phyloP scores from a whole-genome alignment of 352 stramenopile genomes.

The Phytophthora lateralis region DNA sequence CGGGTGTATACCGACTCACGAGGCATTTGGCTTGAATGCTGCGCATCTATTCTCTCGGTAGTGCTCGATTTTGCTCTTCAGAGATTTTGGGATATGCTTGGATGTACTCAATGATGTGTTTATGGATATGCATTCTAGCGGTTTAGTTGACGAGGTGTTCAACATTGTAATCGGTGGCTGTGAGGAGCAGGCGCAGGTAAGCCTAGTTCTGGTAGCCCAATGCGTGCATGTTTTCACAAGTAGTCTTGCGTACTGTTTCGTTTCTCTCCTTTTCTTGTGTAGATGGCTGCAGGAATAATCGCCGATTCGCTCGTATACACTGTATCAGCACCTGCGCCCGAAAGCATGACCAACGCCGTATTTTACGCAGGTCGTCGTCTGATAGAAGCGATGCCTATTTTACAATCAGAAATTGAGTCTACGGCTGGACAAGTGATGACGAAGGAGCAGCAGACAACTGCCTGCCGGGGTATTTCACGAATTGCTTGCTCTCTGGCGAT shows the following conservation, averaged over 20 bases:
- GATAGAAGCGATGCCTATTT: conserved; percentile 29
- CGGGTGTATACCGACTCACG: conserved; percentile 52
- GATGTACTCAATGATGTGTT: background rate
- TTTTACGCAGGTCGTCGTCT: conserved; percentile 33
- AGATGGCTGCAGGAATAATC: conserved; percentile 69
- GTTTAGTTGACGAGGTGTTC: conserved; percentile 51
- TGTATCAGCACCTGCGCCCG: conserved; percentile 13
- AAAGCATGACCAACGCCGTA: conserved; percentile 38
- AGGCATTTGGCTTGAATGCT: conserved; percentile 55
- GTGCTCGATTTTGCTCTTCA: background rate
- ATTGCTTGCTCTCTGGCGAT: conserved; percentile 55
- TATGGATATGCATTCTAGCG: conserved; percentile 21
- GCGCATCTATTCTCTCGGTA: conserved; percentile 46
- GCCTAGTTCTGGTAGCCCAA: background rate
- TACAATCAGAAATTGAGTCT: conserved; percentile 16
- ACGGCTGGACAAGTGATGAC: conserved; percentile 6
- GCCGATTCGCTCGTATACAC: conserved; percentile 60
- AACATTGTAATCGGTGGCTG: conserved; percentile 31
- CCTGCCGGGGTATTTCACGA: conserved; percentile 45
- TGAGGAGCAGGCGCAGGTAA: conserved; percentile 55
- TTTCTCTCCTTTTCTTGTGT: conserved; percentile 6
- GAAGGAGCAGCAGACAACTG: conserved; percentile 33
- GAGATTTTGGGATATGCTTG: background rate
- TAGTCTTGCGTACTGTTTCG: background rate
- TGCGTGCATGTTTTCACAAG: background rate